Base-by-base conservation (phyloP, 805 yeast species). In the Tetrapisispora fleetii region DNA sequence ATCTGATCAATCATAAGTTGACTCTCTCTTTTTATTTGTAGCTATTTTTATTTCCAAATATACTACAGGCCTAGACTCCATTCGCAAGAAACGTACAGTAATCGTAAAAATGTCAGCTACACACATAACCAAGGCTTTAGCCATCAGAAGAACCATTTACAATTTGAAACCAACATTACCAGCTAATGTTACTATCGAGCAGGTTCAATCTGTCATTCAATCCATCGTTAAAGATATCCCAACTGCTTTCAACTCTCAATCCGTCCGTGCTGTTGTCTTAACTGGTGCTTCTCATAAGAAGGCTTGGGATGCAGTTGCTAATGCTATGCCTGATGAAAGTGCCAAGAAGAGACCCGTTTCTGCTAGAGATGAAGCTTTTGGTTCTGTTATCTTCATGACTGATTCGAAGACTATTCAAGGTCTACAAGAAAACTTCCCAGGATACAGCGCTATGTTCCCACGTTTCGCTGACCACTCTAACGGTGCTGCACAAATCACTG, bases 161-260 rank as follows among this genome's bases (percentile, higher is more conserved):
- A 65, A 67, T 33, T 63, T 76, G 48, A 62, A 67, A 52, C 73
- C 74, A 57, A 65, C 70, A 48, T 60, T 74, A 49, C 78, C 79
- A 56, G 55, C 61, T 16, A 67, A 65, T 39, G 65, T 74, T 52
- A 55, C 71, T 46, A 52, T 73, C 42, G 60, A 59, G 13, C 69
- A 73, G 51, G 64, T 76, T 28, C 72, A 67, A 54, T 55, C 58
- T 32, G 54, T 71, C 37, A 73, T 75, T n/a, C 70, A 71, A 58
- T 62, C 67, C 30, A 66, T 75, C 41, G 66, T 76, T 47, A 74
- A 71, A 58, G 63, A 71, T 55, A 72, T 76, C 16, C 81, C 81
- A 58, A 71, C 78, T 19, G 59, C 75, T 27, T 76, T 74, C 71
- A 76, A 76, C 68, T 69, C 74, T 41, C 81, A 76, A 62, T 67